Base-by-base conservation (phyloP, 495 filamentous ascomycete genomes). In the Aspergillus asperescens region DNA sequence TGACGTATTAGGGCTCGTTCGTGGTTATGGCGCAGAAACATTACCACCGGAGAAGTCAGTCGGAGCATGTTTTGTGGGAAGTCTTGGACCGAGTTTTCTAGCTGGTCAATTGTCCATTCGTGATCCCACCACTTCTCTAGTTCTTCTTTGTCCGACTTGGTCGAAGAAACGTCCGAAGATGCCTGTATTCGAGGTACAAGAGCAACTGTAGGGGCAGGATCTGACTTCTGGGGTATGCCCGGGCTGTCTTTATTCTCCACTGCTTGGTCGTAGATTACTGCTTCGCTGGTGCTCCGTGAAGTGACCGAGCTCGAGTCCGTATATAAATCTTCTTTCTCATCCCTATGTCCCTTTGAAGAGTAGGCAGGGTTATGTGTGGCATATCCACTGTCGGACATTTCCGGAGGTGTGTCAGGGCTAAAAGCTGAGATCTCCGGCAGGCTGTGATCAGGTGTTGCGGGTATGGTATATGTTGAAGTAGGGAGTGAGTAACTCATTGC, bases 1-100 rank as follows among this genome's bases (percentile, higher is more conserved):
- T 77, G 74, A 2, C 66, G 67, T 2, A 68, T 29, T 2, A 73
- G 56, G 10, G 59, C 55, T 48, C 66, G 67, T 53, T 76, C 72
- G 22, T 71, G 63, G 23, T 59, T 72, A 23, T 68, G 59, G n/a
- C 69, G 62, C 4, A 76, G 53, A 48, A 70, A 67, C 38, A 74
- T 61, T 1, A 77, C 71, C 8, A 72, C 73, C 5, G 74, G 73
- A 0, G 73, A 75, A n/a, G 71, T 68, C n/a, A 76, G 61, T 16
- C 66, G 62, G 8, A 75, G 67, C 63, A 73, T 74, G 25, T 66
- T 62, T 13, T 66, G 67, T 32, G 74, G 72, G 15, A 73, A 76
- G 23, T 71, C 65, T 19, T 69, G 70, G 8, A 73, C 64, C 1
- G 67, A 72, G 16, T 70, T 59, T 24, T 75, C 70, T n/a, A 77